Percentiles rank a stretch among this genome's conserved stretches.
phyloP scores from a whole-genome alignment of 495 filamentous ascomycete species.

The Xylona heveae region DNA sequence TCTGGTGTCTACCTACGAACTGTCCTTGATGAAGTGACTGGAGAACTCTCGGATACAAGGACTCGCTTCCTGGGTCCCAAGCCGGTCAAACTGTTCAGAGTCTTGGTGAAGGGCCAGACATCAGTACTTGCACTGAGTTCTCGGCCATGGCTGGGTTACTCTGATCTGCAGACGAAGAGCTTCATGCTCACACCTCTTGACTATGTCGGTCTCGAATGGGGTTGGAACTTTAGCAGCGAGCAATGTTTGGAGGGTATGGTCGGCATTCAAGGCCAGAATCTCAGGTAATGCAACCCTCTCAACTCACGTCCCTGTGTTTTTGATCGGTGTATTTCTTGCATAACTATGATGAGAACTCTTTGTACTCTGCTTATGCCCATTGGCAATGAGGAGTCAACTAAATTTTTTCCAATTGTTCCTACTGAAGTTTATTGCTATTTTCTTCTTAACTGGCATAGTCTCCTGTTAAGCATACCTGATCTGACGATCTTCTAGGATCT shows the following conservation, averaged over 20 bases:
- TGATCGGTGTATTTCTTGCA: too few species aligned
- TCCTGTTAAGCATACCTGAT: constrained; percentile 12
- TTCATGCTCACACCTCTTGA: constrained; percentile 85
- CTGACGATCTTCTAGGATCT: constrained; percentile 37
- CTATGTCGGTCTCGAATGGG: constrained; percentile 76
- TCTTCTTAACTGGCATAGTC: background rate
- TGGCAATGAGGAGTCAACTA: constrained; percentile 29
- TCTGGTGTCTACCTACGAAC: constrained; percentile 91
- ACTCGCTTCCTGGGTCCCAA: constrained; percentile 86
- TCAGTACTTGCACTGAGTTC: constrained; percentile 84
- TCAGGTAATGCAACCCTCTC: constrained; percentile 34
- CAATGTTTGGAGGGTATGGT: constrained; percentile 89
- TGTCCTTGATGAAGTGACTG: constrained; percentile 81
- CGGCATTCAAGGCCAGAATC: constrained; percentile 73
- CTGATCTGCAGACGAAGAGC: constrained; percentile 55
- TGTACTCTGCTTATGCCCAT: constrained; percentile 23
- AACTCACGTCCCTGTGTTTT: constrained; percentile 7
- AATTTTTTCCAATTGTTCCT: constrained; percentile 59
- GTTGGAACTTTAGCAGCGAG: constrained; percentile 89
- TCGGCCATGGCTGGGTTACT: constrained; percentile 83
- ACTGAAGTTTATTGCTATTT: constrained; percentile 20
- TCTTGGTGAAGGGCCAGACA: constrained; percentile 60
- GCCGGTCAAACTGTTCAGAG: constrained; percentile 67
- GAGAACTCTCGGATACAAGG: constrained; percentile 81
- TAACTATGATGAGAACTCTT: constrained; percentile 46